Evolutionary conservation across 176 grass and related monocot species (phyloP).

Genomic region (Urochloa ruziziensis): DNA sequence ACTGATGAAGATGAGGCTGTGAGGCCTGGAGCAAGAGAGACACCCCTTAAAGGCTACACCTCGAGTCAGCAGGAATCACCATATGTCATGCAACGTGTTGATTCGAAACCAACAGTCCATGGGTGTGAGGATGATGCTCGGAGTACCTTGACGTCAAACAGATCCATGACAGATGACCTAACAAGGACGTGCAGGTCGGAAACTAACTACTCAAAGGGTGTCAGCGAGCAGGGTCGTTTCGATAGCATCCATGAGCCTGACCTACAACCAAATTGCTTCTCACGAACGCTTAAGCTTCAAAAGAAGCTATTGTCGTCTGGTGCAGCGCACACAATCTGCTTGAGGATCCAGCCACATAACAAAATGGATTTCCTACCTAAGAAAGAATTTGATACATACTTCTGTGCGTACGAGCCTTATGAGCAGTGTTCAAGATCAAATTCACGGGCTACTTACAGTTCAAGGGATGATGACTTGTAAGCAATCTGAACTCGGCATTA

Average conservation of each 20-base stretch:
- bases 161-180: conserved; percentile 60
- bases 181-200: conserved; percentile 58
- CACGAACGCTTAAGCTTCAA: conserved; percentile 74
- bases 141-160: conserved; percentile 60
- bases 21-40: conserved; percentile 48
- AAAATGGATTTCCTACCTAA: conserved; percentile 74
- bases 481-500: conserved; percentile 35
- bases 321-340: conserved; percentile 63
- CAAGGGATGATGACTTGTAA: conserved; percentile 96
- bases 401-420: conserved; percentile 82
- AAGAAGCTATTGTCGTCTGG: conserved; percentile 72
- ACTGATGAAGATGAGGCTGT: conserved; percentile 55
- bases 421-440: conserved; percentile 65
- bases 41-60: conserved; percentile 61
- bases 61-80: conserved; percentile 59
- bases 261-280: conserved; percentile 80
- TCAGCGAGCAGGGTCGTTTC: conserved; percentile 59
- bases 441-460: conserved; percentile 81
- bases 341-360: conserved; percentile 80
- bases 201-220: conserved; percentile 59
- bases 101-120: conserved; percentile 48
- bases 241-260: conserved; percentile 66
- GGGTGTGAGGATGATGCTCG: conserved; percentile 55
- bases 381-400: conserved; percentile 89
- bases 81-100: conserved; percentile 40